Evolutionary conservation across 2,329 filamentous ascomycete genomes (phyloP).

Genomic region (Blumeria graminis): DNA sequence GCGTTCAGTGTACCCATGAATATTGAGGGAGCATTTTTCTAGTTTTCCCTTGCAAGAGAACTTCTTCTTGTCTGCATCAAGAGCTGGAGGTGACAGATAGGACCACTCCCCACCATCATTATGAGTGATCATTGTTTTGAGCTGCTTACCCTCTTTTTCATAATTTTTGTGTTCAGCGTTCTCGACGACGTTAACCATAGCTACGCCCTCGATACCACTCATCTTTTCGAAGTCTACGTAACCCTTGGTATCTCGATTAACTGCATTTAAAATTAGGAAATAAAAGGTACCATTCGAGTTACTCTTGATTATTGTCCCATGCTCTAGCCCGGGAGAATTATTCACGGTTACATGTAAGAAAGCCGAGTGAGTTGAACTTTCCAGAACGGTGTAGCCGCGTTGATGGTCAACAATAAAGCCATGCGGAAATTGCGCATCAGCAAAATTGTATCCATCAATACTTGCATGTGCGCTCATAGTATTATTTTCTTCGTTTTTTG

Average conservation of each 20-base stretch:
- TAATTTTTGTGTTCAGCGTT: constrained; percentile 36
- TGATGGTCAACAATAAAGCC: constrained; percentile 62
- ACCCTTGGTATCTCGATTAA: constrained; percentile 54
- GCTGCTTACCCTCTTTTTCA: constrained; percentile 44
- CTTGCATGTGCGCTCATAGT: constrained; percentile 59
- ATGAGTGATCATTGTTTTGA: constrained; percentile 83
- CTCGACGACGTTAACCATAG: constrained; percentile 61
- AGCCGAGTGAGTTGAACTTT: constrained; percentile 82
- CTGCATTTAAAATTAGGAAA: constrained; percentile 53
- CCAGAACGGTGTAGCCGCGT: constrained; percentile 73
- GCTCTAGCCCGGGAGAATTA: constrained; percentile 35
- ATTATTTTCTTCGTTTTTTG: constrained; percentile 35
- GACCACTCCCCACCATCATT: constrained; percentile 86
- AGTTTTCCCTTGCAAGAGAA: constrained; percentile 43
- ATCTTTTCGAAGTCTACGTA: constrained; percentile 96
- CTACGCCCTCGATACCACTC: constrained; percentile 72
- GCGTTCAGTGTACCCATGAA: constrained; percentile 91
- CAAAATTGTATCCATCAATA: constrained; percentile 63
- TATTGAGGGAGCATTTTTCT: constrained; percentile 59
- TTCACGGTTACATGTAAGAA: constrained; percentile 82
- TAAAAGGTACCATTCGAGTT: constrained; percentile 97
- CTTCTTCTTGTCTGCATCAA: constrained; percentile 44
- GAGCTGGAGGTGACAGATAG: constrained; percentile 44
- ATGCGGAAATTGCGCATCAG: constrained; percentile 60
- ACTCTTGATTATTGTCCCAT: constrained; percentile 83